Evolutionary conservation across 345 rosid genomes (phyloP), one percentile per base, ranked within the genome.

Genomic region (Pugionium dolabratum): DNA sequence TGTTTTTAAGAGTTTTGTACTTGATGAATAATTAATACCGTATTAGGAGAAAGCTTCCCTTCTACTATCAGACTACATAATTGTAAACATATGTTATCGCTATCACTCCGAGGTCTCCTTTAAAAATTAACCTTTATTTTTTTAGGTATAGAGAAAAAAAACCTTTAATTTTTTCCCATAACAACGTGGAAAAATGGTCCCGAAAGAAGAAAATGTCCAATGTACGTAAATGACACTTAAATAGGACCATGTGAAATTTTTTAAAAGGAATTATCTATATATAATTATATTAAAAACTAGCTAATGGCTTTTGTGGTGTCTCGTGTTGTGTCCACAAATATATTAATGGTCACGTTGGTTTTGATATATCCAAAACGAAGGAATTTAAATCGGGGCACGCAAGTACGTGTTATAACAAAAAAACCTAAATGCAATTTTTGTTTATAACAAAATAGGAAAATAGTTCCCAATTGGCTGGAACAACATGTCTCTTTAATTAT

Each of bases 331-430:
- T 57, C 76, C 71, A 64, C 76, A 59, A 9, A 59, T 66, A 52
- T 59, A 65, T 73, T 62, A 65, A 51, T 51, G 50, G 66, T 41
- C 71, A 72, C 60, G 39, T 57, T 58, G 3, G 18, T 4, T 66
- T 72, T 58, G 55, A 65, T 52, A 73, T 66, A 73, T 73, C 76
- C 76, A 59, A 73, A 66, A 65, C 43, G 62, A 65, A 58, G 56
- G 32, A 4, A 46, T 58, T 29, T 44, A 65, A 58, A 73, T 73
- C 67, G 67, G 65, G 67, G 42, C 70, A 66, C 52, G 50, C 29
- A 73, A 66, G 62, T 73, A 73, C 76, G 49, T 66, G 56, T 51
- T 59, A 73, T 50, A 35, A 52, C 72, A 42, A 52, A 59, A 9
- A 59, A 47, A 35, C 2, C 26, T 64, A 64, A 57, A 36, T 73